phyloP scores from a whole-genome alignment of 1,284 basidiomycete genomes.

The Phellinidium pouzarii region DNA sequence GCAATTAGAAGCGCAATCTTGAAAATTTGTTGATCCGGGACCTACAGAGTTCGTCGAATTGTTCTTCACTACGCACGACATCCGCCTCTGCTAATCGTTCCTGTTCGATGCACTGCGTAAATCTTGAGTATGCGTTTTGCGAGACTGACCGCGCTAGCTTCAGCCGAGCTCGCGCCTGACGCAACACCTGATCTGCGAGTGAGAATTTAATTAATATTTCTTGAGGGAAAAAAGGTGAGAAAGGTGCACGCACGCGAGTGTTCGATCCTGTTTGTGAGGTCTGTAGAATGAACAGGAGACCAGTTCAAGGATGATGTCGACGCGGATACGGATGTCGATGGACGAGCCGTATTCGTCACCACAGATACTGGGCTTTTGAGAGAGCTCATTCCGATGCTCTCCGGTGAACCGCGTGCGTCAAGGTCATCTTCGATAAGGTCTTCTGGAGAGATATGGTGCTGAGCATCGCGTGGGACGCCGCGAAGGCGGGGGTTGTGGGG shows the following conservation, averaged over 20 bases:
- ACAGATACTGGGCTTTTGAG: constrained; percentile 15
- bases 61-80: constrained; percentile 56
- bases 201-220: background rate
- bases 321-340: background rate
- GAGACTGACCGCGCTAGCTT: constrained; percentile 60
- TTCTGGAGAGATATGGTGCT: constrained; percentile 31
- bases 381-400: constrained; percentile 7
- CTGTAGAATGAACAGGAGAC: background rate
- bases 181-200: constrained; percentile 23
- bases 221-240: background rate
- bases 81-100: constrained; percentile 60
- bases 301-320: constrained; percentile 9
- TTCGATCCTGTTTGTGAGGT: constrained; percentile 11
- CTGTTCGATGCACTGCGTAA: constrained; percentile 59
- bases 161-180: constrained; percentile 34
- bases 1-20: background rate
- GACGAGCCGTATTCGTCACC: background rate
- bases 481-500: constrained; percentile 73
- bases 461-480: constrained; percentile 27
- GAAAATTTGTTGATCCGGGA: constrained; percentile 19
- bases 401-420: constrained; percentile 14
- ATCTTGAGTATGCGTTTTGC: constrained; percentile 62
- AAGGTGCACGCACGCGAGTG: constrained; percentile 7
- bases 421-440: constrained; percentile 14
- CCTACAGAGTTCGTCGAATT: constrained; percentile 63